Percentiles rank a stretch among this genome's conserved stretches.
Conservation (phyloP, 768 basidiomycete genomes). For the Russula earlei region DNA sequence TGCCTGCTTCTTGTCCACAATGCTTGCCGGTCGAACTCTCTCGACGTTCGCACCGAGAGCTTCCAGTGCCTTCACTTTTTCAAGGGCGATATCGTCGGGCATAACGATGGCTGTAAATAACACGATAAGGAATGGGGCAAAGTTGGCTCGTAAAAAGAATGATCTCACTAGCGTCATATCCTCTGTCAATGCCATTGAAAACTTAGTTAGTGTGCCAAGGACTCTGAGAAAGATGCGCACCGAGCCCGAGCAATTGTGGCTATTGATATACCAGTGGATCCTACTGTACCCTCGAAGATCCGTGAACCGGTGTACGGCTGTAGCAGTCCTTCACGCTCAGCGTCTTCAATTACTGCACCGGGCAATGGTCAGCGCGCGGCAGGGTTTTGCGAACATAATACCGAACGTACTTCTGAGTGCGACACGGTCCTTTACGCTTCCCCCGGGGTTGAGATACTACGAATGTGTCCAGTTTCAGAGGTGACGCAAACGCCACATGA, state of each 20-base stretch:
- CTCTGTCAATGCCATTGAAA: conserved; percentile 36
- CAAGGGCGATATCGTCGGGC: conserved; percentile 83
- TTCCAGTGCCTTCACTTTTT: conserved; percentile 79
- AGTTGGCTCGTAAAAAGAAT: neutral
- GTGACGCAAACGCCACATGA: neutral
- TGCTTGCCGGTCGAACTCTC: conserved; percentile 86
- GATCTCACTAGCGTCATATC: conserved; percentile 74
- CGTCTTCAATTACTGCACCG: conserved; percentile 81
- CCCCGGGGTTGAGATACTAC: conserved; percentile 93
- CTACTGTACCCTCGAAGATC: conserved; percentile 96
- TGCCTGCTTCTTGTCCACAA: conserved; percentile 94
- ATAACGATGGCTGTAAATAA: conserved; percentile 64
- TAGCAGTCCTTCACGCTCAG: conserved; percentile 73
- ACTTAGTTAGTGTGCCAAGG: neutral
- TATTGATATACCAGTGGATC: conserved; percentile 92
- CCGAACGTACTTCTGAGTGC: conserved; percentile 66
- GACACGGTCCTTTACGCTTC: conserved; percentile 97
- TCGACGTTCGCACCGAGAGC: conserved; percentile 86
- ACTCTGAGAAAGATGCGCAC: conserved; percentile 36
- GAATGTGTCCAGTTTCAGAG: neutral
- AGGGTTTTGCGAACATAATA: neutral
- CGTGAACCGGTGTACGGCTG: conserved; percentile 82
- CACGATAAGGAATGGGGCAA: neutral
- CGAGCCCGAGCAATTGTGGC: conserved; percentile 86
- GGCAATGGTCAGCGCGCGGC: neutral